Base-by-base conservation (phyloP, 2,329 filamentous ascomycete species). In the Exophiala alcalophila region DNA sequence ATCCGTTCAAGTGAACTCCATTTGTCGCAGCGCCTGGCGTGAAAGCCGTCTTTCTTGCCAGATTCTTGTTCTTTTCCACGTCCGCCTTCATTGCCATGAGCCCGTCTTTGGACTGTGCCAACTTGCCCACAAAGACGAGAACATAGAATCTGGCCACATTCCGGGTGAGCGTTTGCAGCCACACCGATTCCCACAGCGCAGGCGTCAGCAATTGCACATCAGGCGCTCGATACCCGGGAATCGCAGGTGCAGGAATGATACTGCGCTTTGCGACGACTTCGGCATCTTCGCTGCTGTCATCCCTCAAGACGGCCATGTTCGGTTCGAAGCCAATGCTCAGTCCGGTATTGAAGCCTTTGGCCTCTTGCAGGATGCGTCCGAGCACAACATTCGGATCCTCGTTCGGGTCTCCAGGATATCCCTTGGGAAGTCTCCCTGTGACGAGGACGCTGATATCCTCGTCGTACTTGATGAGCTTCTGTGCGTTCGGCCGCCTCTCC, bases 61-160 rank as follows among this genome's bases (percentile, higher is more conserved):
- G 79, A 44, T 95, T 79, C 0, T 86, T 81, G 27, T 88, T 86
- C 60, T 87, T 81, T 57, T 87, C 80, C 61, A 95, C 79, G 65
- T 88, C 88, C 49, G 92, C 86, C 47, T 76, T 74, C 71, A 84
- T 89, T 63, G 92, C 84, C 40, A 80, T 75, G 26, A 72, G 70
- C 39, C 81, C 78, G 44, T 44, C 31, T 30, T 49, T 49, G 3
- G 41, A 16, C 19, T 26, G 11, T 11, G 24, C 8, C 18, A 47
- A 47, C 15, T 51, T 46, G 21, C 55, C 58, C 10, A 49, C 42
- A 33, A 57, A 59, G 20, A 55, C 42, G 20, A 60, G 12, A 14
- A 60, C 40, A 32, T 52, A 50, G 40, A 61, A 59, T 33, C 50
- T 55, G 21, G 50, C 57, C 24, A 45, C 16, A 27, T 59, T 57